Percentiles rank a stretch among this genome's conserved stretches.
Evolutionary conservation across 169 alveolate genomes (phyloP).

Genomic region (Cardiosporidium cionae): DNA sequence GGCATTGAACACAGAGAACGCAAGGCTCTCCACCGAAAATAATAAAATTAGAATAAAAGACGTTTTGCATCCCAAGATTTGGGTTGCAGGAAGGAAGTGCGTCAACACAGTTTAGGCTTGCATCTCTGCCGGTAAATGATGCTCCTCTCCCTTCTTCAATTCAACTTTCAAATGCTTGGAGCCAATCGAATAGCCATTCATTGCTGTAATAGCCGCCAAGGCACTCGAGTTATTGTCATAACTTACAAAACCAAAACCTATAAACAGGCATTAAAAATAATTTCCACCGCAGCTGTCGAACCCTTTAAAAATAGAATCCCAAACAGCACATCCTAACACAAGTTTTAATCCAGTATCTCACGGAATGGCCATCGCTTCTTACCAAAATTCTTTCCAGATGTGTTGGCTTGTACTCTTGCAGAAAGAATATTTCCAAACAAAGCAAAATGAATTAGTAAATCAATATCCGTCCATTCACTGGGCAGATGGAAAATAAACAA

Average conservation of each 20-base stretch:
- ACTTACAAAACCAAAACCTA: slow-evolving; percentile 80
- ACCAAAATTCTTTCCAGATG: not conserved
- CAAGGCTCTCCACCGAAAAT: too few relatives aligned
- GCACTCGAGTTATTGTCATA: slow-evolving; percentile 75
- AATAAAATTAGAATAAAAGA: too few relatives aligned
- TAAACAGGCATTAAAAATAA: too few relatives aligned
- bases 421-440: slow-evolving; percentile 67
- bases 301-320: too few relatives aligned
- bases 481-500: slow-evolving; percentile 83
- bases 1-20: too few relatives aligned
- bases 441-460: slow-evolving; percentile 65
- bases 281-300: too few relatives aligned
- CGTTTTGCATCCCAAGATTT: too few relatives aligned
- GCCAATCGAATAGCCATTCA: slow-evolving; percentile 68
- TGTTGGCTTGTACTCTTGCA: not conserved
- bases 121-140: slow-evolving; percentile 10
- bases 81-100: too few relatives aligned
- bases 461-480: slow-evolving; percentile 76
- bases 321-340: too few relatives aligned
- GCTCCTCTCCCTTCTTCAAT: slow-evolving; percentile 73
- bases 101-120: too few relatives aligned
- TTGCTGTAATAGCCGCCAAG: slow-evolving; percentile 62
- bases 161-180: slow-evolving; percentile 73
- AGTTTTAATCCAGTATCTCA: too few relatives aligned
- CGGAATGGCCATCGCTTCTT: too few relatives aligned